Percentiles rank a stretch among this genome's conserved stretches.
Evolutionary conservation across 495 filamentous ascomycete species (phyloP).

Genomic region (Cenococcum geophilum): DNA sequence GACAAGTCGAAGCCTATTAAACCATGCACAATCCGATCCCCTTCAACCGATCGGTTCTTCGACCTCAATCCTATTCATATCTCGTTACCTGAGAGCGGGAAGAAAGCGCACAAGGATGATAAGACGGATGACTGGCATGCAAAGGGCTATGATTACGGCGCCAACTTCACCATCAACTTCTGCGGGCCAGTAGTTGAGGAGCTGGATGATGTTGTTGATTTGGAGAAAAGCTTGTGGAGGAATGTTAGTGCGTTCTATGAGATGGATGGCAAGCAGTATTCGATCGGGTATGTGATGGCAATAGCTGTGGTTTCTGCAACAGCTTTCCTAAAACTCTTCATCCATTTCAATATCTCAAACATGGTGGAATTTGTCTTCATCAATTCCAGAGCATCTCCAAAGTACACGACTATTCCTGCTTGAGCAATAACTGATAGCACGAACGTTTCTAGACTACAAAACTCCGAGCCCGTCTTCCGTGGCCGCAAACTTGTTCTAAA

Average conservation of each 20-base stretch:
- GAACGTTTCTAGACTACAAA: slow-evolving; percentile 52
- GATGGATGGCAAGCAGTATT: slow-evolving; percentile 65
- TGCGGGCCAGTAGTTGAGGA: slow-evolving; percentile 79
- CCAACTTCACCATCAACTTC: slow-evolving; percentile 94
- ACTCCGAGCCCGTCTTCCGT: slow-evolving; percentile 62
- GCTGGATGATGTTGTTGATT: slow-evolving; percentile 54
- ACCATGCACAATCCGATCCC: slow-evolving; percentile 75
- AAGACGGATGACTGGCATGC: slow-evolving; percentile 73
- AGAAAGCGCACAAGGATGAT: slow-evolving; percentile 54
- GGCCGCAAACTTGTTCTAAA: slow-evolving; percentile 89
- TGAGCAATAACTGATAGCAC: not conserved
- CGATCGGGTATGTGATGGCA: slow-evolving; percentile 62
- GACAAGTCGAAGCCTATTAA: slow-evolving; percentile 38
- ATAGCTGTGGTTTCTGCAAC: not conserved
- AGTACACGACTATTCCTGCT: not conserved
- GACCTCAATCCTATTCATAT: slow-evolving; percentile 75
- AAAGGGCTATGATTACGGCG: slow-evolving; percentile 73
- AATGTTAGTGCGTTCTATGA: slow-evolving; percentile 93
- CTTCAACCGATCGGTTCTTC: slow-evolving; percentile 73
- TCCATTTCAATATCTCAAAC: not conserved
- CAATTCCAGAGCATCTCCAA: not conserved
- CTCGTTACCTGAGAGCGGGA: slow-evolving; percentile 49
- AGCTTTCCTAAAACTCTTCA: not conserved
- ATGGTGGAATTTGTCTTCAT: not conserved
- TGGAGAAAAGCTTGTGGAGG: slow-evolving; percentile 58